These are phyloP conservation scores for Schizonepeta tenuifolia DNA, from an alignment of 257 asterid species.

Conservation along the genomic window DNA sequence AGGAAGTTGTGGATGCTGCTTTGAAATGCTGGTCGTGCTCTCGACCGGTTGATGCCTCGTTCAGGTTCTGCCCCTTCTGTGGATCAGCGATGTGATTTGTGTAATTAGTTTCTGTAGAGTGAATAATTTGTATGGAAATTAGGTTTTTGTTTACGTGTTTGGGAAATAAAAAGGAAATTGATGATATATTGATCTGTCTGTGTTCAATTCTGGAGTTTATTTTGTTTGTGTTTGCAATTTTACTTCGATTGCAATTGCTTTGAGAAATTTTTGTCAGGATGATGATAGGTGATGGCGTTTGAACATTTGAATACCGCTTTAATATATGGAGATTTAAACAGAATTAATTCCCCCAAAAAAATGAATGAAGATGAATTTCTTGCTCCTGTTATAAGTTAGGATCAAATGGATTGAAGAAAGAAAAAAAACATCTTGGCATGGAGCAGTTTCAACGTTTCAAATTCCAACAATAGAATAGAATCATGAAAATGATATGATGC, in stretches of 20 bases:
- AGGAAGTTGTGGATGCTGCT: slow-evolving; percentile 30
- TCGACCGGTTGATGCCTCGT: slow-evolving; percentile 56
- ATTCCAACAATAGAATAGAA: background rate
- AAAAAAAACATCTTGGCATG: background rate
- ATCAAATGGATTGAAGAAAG: background rate
- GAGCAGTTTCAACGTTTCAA: background rate
- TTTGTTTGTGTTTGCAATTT: background rate
- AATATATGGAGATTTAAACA: too few relatives aligned
- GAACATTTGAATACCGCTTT: too few relatives aligned
- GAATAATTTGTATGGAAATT: background rate
- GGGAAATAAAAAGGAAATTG: background rate
- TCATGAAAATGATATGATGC: background rate
- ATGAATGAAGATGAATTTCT: too few relatives aligned
- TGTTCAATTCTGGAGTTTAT: too few relatives aligned
- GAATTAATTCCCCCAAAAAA: too few relatives aligned
- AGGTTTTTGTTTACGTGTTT: background rate
- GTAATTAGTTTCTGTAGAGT: background rate
- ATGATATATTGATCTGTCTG: background rate
- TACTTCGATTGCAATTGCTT: background rate
- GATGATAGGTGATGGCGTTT: too few relatives aligned
- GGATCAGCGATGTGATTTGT: slow-evolving; percentile 50
- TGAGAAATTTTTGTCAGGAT: too few relatives aligned
- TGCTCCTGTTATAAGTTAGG: background rate
- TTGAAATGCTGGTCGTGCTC: slow-evolving; percentile 55
- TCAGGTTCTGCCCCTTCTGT: slow-evolving; percentile 76